phyloP scores from a whole-genome alignment of 1,284 basidiomycete genomes.

The Pholiota adiposa region DNA sequence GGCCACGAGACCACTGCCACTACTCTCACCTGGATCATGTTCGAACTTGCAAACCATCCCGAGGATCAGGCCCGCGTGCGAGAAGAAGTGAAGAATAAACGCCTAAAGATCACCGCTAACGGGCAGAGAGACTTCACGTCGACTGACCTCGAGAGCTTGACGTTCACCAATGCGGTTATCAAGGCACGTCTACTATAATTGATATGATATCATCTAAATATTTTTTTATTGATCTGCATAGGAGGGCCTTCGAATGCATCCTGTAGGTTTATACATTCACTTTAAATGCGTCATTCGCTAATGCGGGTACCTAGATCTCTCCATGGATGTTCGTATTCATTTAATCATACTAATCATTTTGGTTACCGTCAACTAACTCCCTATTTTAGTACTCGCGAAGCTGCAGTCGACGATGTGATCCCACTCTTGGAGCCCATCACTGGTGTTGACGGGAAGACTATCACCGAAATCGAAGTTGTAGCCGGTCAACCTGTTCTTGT shows the following conservation, averaged over 20 bases:
- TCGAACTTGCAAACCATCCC: constrained; percentile 25
- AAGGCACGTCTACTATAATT: not conserved
- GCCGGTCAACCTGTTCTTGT: constrained; percentile 10
- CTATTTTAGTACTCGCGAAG: constrained; percentile 22
- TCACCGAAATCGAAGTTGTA: constrained; percentile 8
- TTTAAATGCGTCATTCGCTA: no score
- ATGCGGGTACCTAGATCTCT: not conserved
- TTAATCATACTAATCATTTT: not conserved
- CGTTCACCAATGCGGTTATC: constrained; percentile 12
- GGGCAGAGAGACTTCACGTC: constrained; percentile 9
- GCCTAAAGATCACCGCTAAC: not conserved
- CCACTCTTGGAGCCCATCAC: constrained; percentile 9
- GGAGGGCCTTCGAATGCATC: constrained; percentile 10
- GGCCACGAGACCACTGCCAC: constrained; percentile 32
- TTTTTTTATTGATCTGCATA: not conserved
- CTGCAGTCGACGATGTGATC: constrained; percentile 19
- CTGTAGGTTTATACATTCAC: not conserved
- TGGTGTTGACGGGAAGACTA: constrained; percentile 13
- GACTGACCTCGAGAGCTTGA: constrained; percentile 12
- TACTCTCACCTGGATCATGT: constrained; percentile 28
- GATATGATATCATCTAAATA: no score
- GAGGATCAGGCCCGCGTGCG: constrained; percentile 32
- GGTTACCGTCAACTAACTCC: not conserved
- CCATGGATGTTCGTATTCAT: constrained; percentile 10
- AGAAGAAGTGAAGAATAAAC: constrained; percentile 18